phyloP scores from a whole-genome alignment of 2,329 filamentous ascomycete species.

The Trichophyton benhamiae region DNA sequence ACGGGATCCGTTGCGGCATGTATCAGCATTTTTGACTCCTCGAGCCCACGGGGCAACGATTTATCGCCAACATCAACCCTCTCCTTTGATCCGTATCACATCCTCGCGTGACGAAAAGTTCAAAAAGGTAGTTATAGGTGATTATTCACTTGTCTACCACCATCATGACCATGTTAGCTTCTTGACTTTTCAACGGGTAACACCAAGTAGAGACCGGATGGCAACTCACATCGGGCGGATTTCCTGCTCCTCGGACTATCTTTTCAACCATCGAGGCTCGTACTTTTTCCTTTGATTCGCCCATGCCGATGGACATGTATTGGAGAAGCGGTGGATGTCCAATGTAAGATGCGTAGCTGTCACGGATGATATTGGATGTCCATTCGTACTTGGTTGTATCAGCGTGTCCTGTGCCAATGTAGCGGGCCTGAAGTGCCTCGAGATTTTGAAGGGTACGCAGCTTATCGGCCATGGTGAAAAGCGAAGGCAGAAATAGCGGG shows the following conservation, averaged over 20 bases:
- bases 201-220: background rate
- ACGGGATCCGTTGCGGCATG: background rate
- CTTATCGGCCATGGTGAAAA: conserved; percentile 68
- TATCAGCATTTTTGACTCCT: background rate
- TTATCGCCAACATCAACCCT: background rate
- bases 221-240: conserved; percentile 46
- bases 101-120: background rate
- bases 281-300: conserved; percentile 69
- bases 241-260: conserved; percentile 54
- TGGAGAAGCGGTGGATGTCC: conserved; percentile 79
- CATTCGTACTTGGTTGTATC: conserved; percentile 98
- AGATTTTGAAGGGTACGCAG: conserved; percentile 95
- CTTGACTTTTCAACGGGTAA: background rate
- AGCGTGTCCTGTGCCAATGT: conserved; percentile 87
- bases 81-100: background rate
- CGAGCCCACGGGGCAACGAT: background rate
- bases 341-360: conserved; percentile 78
- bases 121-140: background rate
- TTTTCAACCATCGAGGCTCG: conserved; percentile 67
- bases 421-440: conserved; percentile 89
- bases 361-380: conserved; percentile 88
- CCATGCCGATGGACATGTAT: conserved; percentile 82
- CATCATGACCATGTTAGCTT: background rate
- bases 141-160: background rate
- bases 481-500: background rate